Evolutionary conservation across 148 eudicot species (phyloP), one percentile per base, ranked within the genome.

Genomic region (Tetragonia tetragonoides): DNA sequence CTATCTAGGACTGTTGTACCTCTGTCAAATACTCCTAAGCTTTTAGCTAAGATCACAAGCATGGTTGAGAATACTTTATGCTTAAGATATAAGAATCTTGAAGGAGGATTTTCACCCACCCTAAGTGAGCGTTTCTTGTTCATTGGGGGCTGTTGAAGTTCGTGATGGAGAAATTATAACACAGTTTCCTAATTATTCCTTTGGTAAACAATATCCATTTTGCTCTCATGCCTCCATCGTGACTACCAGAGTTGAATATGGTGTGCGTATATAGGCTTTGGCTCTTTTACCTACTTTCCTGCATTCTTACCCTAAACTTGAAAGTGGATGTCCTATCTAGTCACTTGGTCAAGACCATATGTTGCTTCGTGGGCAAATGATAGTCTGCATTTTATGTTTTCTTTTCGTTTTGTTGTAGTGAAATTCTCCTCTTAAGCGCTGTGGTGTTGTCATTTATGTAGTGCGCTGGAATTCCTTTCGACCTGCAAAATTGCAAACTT

Each of bases 391-490:
- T 70, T 34, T 66, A 21, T 72, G 68, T 60, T 75, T 70, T 66
- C 12, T 72, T 68, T 39, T n/a, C 28, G 75, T 81, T 28, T 39
- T 74, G 79, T 78, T 80, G 54, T 24, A 21, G 1, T 71, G 74
- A 3, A 60, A 6, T 24, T 71, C 7, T 12, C 60, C 40, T 49
- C 14, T 16, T 3, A 24, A 49, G 7, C 28, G 28, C 24, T 49
- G 60, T 7, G 16, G 23, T 56, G 38, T 7, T 39, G 11, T 72
- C 24, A 16, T 37, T 72, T 18, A 57, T 56, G 56, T 94, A 95
- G 99, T 84, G 99, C 99, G n/a, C 82, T 95, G 92, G 99, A 95
- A 90, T 84, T 93, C 51, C 70, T 87, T 77, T 90, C 97, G n/a
- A 88, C 97, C 10, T 93, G 99, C 87, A 95, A 95, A 79, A 79